A percentile compares a stretch with the other conserved stretches of the same genome.
phyloP scores from a whole-genome alignment of 1,284 basidiomycete genomes.

The Vanrija sp. region DNA sequence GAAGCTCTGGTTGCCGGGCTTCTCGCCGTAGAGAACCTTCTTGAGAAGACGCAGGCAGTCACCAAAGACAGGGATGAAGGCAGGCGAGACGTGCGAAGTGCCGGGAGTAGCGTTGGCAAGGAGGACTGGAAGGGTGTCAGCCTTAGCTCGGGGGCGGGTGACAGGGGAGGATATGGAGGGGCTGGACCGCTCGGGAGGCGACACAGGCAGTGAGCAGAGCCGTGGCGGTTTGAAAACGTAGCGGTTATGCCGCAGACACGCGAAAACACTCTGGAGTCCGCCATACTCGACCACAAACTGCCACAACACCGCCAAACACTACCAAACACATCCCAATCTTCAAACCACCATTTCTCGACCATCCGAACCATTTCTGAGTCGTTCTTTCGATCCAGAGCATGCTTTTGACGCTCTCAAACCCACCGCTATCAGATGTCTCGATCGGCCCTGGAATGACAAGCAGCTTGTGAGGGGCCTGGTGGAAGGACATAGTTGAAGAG shows the following conservation, averaged over 20 bases:
- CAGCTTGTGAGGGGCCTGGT: constrained; percentile 48
- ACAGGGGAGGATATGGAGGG: not conserved
- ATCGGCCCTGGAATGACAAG: constrained; percentile 24
- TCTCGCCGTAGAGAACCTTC: constrained; percentile 69
- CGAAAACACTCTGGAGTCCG: too few relatives aligned
- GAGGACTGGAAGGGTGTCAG: constrained; percentile 39
- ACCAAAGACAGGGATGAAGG: constrained; percentile 85
- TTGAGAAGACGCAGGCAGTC: constrained; percentile 85
- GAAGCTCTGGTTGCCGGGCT: constrained; percentile 66
- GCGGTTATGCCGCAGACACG: not conserved
- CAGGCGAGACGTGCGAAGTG: constrained; percentile 84
- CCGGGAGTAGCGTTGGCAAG: constrained; percentile 57
- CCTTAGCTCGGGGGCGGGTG: not conserved
- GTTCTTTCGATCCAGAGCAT: too few relatives aligned
- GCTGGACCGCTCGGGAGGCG: too few relatives aligned
- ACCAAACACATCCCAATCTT: too few relatives aligned
- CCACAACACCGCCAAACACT: too few relatives aligned
- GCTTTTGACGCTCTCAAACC: not conserved
- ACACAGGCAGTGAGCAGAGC: too few relatives aligned
- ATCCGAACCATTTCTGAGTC: too few relatives aligned
- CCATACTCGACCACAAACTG: too few relatives aligned
- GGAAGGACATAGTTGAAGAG: constrained; percentile 27
- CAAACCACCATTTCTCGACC: too few relatives aligned
- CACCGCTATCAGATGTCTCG: constrained; percentile 16
- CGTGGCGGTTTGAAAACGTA: not conserved